A percentile compares a stretch with the other conserved stretches of the same genome.
These are phyloP conservation scores for Glonium stellatum DNA, from an alignment of 495 filamentous ascomycete genomes.

Conservation along the genomic window DNA sequence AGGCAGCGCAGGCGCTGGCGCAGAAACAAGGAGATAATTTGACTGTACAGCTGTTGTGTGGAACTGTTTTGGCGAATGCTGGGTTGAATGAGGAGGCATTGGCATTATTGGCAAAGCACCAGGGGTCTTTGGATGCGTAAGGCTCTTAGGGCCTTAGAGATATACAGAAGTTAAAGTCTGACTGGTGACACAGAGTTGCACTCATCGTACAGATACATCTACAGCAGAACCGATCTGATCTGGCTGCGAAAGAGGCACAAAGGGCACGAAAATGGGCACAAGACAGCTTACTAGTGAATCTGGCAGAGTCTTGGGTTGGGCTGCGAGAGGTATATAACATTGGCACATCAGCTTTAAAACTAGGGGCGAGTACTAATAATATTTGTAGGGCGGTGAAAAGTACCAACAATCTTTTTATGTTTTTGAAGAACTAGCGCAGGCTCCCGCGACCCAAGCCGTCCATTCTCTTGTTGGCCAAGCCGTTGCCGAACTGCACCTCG, in stretches of 20 bases:
- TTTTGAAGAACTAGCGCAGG: slow-evolving; percentile 91
- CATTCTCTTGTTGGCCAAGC: slow-evolving; percentile 74
- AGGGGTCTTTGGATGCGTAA: slow-evolving; percentile 77
- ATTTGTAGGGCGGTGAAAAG: slow-evolving; percentile 74
- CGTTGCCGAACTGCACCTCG: slow-evolving; percentile 84
- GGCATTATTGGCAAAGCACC: slow-evolving; percentile 67
- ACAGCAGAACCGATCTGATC: slow-evolving; percentile 79
- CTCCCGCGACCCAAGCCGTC: slow-evolving; percentile 60
- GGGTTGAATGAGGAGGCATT: slow-evolving; percentile 80
- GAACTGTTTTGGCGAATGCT: slow-evolving; percentile 66
- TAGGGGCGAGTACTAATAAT: background rate
- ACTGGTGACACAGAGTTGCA: slow-evolving; percentile 35
- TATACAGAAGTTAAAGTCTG: background rate
- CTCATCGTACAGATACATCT: slow-evolving; percentile 74
- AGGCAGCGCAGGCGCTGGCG: slow-evolving; percentile 58
- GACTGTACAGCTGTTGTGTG: slow-evolving; percentile 72
- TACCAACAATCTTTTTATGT: slow-evolving; percentile 98
- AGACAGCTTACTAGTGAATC: slow-evolving; percentile 85
- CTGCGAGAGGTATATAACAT: slow-evolving; percentile 62
- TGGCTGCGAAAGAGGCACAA: slow-evolving; percentile 81
- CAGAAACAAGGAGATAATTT: slow-evolving; percentile 61
- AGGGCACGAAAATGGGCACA: slow-evolving; percentile 93
- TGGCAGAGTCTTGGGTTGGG: slow-evolving; percentile 93
- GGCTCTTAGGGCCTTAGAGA: slow-evolving; percentile 31
- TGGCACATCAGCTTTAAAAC: background rate